Evolutionary conservation across 306 rosid species (phyloP).

Genomic region (Pyrus communis): DNA sequence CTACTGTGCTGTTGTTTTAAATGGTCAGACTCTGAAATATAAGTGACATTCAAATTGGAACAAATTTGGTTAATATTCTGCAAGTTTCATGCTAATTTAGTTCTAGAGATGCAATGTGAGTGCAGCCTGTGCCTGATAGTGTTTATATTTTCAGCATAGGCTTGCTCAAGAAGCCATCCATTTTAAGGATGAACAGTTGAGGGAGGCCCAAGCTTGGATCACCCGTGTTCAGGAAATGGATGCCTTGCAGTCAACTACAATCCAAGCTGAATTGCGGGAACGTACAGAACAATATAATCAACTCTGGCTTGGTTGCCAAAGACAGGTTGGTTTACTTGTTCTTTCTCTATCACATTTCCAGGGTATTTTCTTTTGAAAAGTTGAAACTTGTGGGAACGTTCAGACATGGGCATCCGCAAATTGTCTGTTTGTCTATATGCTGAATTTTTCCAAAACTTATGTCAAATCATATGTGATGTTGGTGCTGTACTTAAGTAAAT

Average conservation of each 20-base stretch:
- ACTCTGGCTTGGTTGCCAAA: conserved; percentile 88
- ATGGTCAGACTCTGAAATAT: neutral
- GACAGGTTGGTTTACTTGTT: conserved; percentile 59
- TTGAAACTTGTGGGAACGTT: neutral
- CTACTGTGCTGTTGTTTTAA: neutral
- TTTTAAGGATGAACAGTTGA: conserved; percentile 82
- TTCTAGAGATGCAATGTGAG: neutral
- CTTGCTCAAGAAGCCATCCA: conserved; percentile 77
- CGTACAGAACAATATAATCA: conserved; percentile 92
- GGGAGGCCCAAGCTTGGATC: conserved; percentile 97
- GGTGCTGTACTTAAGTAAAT: neutral
- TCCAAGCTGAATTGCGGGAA: conserved; percentile 88
- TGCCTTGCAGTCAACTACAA: conserved; percentile 75
- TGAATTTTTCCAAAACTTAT: neutral
- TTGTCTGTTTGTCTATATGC: neutral
- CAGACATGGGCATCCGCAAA: neutral
- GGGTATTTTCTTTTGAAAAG: neutral
- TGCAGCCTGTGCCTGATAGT: conserved; percentile 8
- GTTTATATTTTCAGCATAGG: conserved; percentile 69
- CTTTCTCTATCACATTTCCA: neutral
- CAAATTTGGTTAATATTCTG: neutral
- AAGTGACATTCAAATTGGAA: conserved; percentile 1
- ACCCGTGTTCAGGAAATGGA: conserved; percentile 88
- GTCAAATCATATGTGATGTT: neutral
- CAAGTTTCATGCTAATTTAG: neutral